These are phyloP conservation scores for Backusella parvicylindrica DNA, from an alignment of 192 early-diverging fungal species.

Conservation along the genomic window DNA sequence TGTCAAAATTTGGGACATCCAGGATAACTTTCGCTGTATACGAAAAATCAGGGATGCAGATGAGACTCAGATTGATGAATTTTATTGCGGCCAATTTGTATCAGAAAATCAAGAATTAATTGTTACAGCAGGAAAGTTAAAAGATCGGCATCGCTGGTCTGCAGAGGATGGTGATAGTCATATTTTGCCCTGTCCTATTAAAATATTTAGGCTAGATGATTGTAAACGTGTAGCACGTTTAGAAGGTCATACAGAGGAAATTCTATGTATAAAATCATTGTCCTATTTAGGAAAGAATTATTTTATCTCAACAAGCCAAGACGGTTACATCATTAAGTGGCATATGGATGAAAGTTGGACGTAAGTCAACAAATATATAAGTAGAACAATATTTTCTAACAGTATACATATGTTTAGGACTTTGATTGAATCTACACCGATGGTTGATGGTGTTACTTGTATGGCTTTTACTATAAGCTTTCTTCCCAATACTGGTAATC, in stretches of 20 bases:
- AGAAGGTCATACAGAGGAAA: constrained; percentile 87
- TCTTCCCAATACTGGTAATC: constrained; percentile 91
- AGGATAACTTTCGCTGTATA: constrained; percentile 62
- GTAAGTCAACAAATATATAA: constrained; percentile 28
- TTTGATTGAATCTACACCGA: constrained; percentile 58
- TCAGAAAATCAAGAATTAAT: constrained; percentile 34
- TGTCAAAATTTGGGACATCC: constrained; percentile 76
- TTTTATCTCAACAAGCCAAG: constrained; percentile 88
- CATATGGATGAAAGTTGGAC: constrained; percentile 79
- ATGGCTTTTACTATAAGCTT: constrained; percentile 97
- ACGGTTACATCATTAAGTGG: constrained; percentile 93
- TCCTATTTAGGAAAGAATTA: constrained; percentile 79
- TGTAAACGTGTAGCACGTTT: constrained; percentile 72
- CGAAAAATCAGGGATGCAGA: constrained; percentile 68
- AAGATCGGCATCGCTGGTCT: constrained; percentile 86
- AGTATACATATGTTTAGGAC: constrained; percentile 31
- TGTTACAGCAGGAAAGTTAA: constrained; percentile 88
- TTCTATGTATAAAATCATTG: constrained; percentile 79
- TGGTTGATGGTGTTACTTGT: constrained; percentile 88
- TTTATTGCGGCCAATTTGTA: constrained; percentile 79
- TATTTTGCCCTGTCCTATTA: constrained; percentile 90
- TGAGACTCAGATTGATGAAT: constrained; percentile 89
- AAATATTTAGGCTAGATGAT: constrained; percentile 80
- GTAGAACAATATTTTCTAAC: background rate
- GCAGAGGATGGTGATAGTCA: constrained; percentile 91